Base-by-base conservation (phyloP, 164 flowering plant genomes). In the Dillenia suffruticosa region DNA sequence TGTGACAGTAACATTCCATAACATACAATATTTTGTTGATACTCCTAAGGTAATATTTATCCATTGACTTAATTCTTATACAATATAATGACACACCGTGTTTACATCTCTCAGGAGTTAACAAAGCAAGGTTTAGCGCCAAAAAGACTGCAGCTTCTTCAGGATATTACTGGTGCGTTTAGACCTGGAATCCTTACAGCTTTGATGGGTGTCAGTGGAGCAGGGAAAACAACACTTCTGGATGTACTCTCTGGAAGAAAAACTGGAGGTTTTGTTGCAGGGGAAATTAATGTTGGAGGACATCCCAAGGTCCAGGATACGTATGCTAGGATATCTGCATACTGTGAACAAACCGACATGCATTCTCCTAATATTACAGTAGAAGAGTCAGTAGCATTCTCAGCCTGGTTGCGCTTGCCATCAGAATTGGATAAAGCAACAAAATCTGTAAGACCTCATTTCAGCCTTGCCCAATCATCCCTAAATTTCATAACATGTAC, bases 1-100 rank as follows among this genome's bases (percentile, higher is more conserved):
- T 16, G 11, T 70, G 45, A 57, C 75, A 9, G 54, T 81, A 47
- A 19, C 75, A 48, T 81, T 81, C 54, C 57, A 70, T 54, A 55
- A 72, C 16, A 58, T 81, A 70, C 77, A 78, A 11, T 78, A 81
- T 59, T 80, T 54, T 60, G 76, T 77, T 52, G 75, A 74, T 11
- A 70, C 70, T 10, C 77, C 80, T 1, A 44, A 45, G 76, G 83
- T 74, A 68, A 54, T 9, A 8, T 14, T 2, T 17, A 24, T 58
- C 17, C 54, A 51, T 14, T 51, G 22, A 51, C 54, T n/a, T 51
- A 12, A 19, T 19, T 19, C 22, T 19, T 19, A 1, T 19, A 19
- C 1, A 19, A 19, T 19, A 19, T 19, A 19, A 19, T 19, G 22
- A 19, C 22, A 19, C 22, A 19, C 22, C 1, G 22, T 19, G 22